These are phyloP conservation scores for Calonectria leucothoes DNA, from an alignment of 2,329 filamentous ascomycete genomes.

Conservation along the genomic window DNA sequence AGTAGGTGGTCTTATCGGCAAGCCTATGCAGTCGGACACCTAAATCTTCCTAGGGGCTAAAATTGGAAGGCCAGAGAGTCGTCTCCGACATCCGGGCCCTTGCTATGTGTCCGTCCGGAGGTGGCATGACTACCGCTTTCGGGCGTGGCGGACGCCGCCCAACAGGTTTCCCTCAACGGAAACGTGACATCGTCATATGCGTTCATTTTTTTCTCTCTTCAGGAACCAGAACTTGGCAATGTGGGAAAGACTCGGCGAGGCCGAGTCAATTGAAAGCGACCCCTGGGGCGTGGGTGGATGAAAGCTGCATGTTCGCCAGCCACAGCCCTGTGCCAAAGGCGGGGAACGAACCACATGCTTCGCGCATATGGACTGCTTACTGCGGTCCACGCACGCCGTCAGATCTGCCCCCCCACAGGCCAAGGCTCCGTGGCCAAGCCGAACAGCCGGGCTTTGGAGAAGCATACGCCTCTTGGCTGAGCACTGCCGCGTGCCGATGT, in stretches of 20 bases:
- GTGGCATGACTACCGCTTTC: background rate
- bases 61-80: background rate
- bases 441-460: constrained; percentile 6
- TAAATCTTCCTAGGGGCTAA: background rate
- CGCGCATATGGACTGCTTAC: background rate
- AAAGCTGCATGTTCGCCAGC: background rate
- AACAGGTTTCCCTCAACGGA: background rate
- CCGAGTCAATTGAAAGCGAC: background rate
- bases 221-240: background rate
- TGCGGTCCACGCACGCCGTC: background rate
- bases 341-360: background rate
- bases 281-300: background rate
- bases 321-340: background rate
- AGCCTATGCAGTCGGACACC: background rate
- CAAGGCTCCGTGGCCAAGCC: constrained; percentile 8
- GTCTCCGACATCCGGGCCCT: background rate
- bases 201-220: background rate
- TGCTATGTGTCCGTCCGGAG: background rate
- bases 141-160: background rate
- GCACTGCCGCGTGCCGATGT: constrained; percentile 18
- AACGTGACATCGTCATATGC: background rate
- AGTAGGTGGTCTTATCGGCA: background rate
- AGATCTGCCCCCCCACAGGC: background rate
- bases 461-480: background rate
- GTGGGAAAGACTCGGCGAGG: background rate